Conservation (phyloP, 1,284 basidiomycete species). For the Moniliophthora roreri region DNA sequence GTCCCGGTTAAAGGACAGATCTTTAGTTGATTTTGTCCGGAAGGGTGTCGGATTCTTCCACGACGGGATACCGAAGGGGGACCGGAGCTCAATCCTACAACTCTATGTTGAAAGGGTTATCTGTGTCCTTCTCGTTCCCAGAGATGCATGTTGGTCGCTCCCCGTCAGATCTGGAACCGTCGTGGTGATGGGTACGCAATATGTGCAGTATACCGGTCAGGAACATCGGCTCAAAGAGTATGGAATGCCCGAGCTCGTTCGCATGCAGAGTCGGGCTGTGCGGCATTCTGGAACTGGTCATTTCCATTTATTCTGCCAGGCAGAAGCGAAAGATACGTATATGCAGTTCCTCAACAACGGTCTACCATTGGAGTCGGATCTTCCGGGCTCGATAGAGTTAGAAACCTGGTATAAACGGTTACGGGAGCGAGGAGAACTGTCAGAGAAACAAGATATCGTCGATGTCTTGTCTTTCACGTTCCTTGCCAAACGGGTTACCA, state of each 20-base stretch:
- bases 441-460: slow-evolving; percentile 67
- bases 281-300: slow-evolving; percentile 61
- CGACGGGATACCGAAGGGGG: slow-evolving; percentile 66
- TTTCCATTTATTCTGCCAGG: slow-evolving; percentile 87
- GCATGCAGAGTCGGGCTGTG: slow-evolving; percentile 89
- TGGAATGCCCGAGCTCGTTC: slow-evolving; percentile 75
- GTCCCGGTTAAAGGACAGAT: slow-evolving; percentile 60
- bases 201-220: slow-evolving; percentile 55
- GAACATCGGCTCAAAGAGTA: slow-evolving; percentile 82
- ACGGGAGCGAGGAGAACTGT: slow-evolving; percentile 38
- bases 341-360: slow-evolving; percentile 84
- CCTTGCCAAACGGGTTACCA: slow-evolving; percentile 67
- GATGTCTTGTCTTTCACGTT: slow-evolving; percentile 84
- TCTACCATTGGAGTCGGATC: slow-evolving; percentile 82
- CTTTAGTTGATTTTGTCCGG: slow-evolving; percentile 75
- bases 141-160: slow-evolving; percentile 85
- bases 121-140: slow-evolving; percentile 81
- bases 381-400: slow-evolving; percentile 58
- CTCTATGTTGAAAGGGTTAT: slow-evolving; percentile 83
- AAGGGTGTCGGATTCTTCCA: slow-evolving; percentile 92
- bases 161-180: slow-evolving; percentile 82
- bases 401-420: slow-evolving; percentile 51
- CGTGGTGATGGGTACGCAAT: slow-evolving; percentile 93
- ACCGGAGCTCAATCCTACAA: slow-evolving; percentile 80
- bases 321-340: slow-evolving; percentile 78